Base-by-base conservation (phyloP, 306 rosid genomes). In the Glycine soja region DNA sequence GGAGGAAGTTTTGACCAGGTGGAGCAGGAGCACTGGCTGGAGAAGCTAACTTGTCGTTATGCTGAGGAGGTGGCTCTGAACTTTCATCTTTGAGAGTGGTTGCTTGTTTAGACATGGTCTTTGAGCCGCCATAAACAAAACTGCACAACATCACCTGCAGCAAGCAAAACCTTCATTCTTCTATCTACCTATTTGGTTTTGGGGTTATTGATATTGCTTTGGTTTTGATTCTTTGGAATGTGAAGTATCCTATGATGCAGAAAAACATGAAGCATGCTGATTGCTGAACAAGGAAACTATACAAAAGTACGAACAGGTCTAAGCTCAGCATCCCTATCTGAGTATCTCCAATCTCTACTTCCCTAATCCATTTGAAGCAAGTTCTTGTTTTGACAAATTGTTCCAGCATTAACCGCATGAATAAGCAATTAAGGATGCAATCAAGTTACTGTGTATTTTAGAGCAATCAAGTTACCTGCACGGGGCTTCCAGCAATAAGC, bases 91-190 rank as follows among this genome's bases (percentile, higher is more conserved):
- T 84, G 74, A 80, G 46, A 42, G 77, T 69, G 53, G 78, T 53
- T 34, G 16, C 84, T 80, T 85, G 93, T 86, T 87, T 89, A 54
- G 76, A 82, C 93, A 90, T 95, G 38, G 72, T 75, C 88, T 93
- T 92, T 48, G 88, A 64, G 36, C 87, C 72, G 24, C 97, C 97
- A 80, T 95, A 80, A 47, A 91, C 93, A 85, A 95, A 95, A 88
- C 98, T 95, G 84, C 97, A 90, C 51, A 90, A 87, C 57, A 95
- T 92, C 75, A 93, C 94, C 99, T 95, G 91, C 82, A 84, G 7
- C 70, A 47, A 81, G 76, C 56, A 76, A 84, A 75, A 9, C 65
- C 74, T 61, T 67, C 69, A 63, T 34, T 61, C 14, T 10, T 62
- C 72, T 51, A 42, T 42, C 32, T 34, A 16, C 4, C 38, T 57